Base-by-base conservation (phyloP, 1,284 basidiomycete genomes). In the Heliocybe sulcata region DNA sequence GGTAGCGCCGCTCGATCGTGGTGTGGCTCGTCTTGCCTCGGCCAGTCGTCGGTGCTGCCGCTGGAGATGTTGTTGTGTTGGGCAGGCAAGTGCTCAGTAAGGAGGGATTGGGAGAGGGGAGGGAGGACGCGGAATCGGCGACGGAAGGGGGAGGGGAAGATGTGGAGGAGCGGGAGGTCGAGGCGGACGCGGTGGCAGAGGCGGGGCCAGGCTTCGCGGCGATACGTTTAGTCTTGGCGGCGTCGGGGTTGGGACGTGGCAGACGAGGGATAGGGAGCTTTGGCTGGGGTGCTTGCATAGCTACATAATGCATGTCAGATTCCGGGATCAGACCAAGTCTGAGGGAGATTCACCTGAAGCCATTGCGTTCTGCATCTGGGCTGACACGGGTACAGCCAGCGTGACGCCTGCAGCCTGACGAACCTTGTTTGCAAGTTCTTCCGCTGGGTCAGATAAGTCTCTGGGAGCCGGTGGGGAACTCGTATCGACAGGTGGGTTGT, bases 1-100 rank as follows among this genome's bases (percentile, higher is more conserved):
- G 82, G 64, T 94, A 92, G 29, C 93, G 80, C 14, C 93, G 82
- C 69, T 95, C 93, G 60, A 95, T 94, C 23, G 91, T 93, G 10
- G 93, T 95, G 67, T 95, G 92, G 57, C 89, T 91, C 0, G 89
- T 91, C 69, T 91, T 91, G n/a, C 38, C 38, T 16, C 38, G 38
- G 16, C 38, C 38, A n/a, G 38, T 42, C 11, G 61, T 53, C 26
- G 67, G 60, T 26, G 68, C 59, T 54, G 62, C 51, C 55, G 19
- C 23, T 16, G 42, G 6, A 16, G 71, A 54, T 51, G 66, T n/a
- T n/a, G n/a, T n/a, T n/a, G n/a, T 48, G 58, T 70, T 58, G 42
- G 59, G 51, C 11, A 61, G 58, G 3, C 60, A 55, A 19, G 61
- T 56, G 1, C 55, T 50, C 9, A 64, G 61, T 2, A 60, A 52